phyloP scores from a whole-genome alignment of 179 eudicot genomes.

The Monotropa hypopitys region DNA sequence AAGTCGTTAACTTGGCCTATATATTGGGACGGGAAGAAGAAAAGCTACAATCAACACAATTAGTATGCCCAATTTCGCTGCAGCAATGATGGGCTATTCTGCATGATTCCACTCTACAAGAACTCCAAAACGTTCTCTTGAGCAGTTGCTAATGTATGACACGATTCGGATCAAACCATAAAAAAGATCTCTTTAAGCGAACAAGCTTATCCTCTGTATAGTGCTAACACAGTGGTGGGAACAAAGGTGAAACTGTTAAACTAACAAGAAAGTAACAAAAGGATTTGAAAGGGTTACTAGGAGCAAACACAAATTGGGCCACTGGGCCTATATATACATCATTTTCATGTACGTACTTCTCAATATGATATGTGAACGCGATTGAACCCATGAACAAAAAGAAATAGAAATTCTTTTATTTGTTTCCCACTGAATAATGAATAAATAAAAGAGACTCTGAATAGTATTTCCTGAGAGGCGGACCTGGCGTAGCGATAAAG shows the following conservation, averaged over 20 bases:
- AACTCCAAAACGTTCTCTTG: neutral
- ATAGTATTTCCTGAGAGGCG: no score
- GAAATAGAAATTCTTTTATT: neutral
- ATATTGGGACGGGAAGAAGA: neutral
- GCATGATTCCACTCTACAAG: neutral
- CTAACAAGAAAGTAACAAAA: neutral
- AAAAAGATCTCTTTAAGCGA: neutral
- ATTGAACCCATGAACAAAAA: neutral
- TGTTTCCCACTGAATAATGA: neutral
- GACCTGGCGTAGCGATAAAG: no score
- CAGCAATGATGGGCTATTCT: neutral
- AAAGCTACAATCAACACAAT: neutral
- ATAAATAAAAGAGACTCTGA: neutral
- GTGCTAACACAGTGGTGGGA: neutral
- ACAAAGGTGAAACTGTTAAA: neutral
- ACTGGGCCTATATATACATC: neutral
- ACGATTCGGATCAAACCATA: neutral
- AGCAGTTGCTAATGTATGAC: neutral
- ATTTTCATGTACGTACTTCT: neutral
- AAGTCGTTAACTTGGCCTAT: neutral
- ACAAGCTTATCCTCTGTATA: neutral
- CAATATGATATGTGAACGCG: neutral
- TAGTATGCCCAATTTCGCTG: neutral
- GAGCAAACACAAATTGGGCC: neutral
- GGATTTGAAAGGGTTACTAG: neutral